Evolutionary conservation across 192 early-diverging fungal genomes (phyloP).

Genomic region (Diversispora eburnea): DNA sequence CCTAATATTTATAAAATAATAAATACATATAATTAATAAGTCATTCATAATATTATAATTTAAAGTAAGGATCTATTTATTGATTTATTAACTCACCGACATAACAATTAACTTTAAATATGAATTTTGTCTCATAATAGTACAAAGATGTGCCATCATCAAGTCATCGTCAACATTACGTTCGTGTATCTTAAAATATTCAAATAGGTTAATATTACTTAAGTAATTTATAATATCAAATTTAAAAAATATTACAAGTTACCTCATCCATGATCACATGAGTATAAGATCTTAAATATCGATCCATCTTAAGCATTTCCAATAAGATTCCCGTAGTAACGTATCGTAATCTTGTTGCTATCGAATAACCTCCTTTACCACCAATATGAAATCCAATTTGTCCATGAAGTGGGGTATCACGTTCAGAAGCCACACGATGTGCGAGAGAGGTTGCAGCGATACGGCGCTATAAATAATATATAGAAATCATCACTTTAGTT

Average conservation of each 20-base stretch:
- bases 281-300: slow-evolving; percentile 26
- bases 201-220: too few species aligned
- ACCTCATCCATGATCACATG: slow-evolving; percentile 40
- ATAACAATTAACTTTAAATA: slow-evolving; percentile 34
- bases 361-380: slow-evolving; percentile 19
- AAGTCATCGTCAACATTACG: slow-evolving; percentile 36
- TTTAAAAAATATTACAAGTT: not conserved
- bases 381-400: slow-evolving; percentile 35
- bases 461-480: slow-evolving; percentile 23
- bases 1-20: not conserved
- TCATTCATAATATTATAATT: not conserved
- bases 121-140: slow-evolving; percentile 25
- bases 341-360: slow-evolving; percentile 27
- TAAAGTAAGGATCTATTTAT: not conserved
- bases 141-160: slow-evolving; percentile 31
- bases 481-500: not conserved
- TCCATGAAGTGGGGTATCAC: slow-evolving; percentile 9
- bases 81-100: slow-evolving; percentile 27
- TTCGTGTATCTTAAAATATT: slow-evolving; percentile 30
- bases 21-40: not conserved
- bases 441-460: slow-evolving; percentile 34
- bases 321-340: slow-evolving; percentile 34
- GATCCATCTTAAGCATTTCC: slow-evolving; percentile 31
- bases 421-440: slow-evolving; percentile 32
- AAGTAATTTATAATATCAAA: not conserved